Conservation (phyloP, 164 flowering plant species). For the Macadamia tetraphylla region DNA sequence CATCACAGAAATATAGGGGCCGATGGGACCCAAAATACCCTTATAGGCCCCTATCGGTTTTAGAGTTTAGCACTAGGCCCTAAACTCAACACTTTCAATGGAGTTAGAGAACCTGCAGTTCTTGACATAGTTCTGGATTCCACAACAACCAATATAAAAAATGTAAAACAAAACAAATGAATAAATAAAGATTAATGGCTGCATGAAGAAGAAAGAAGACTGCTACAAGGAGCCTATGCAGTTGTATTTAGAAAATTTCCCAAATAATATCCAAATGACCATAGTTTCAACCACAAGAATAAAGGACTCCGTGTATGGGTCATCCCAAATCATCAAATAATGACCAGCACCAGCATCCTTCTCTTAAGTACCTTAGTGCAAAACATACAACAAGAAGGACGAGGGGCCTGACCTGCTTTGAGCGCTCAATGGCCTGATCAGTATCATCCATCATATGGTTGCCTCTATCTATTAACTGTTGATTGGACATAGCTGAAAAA, state of each 20-base stretch:
- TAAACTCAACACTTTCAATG: neutral
- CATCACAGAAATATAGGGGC: no score
- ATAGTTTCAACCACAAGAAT: neutral
- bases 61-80: no score
- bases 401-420: constrained; percentile 51
- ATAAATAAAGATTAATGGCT: no score
- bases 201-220: no score
- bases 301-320: neutral
- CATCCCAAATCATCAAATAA: neutral
- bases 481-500: constrained; percentile 81
- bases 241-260: neutral
- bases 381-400: neutral
- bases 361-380: neutral
- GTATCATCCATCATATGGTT: constrained; percentile 86
- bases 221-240: no score
- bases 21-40: no score
- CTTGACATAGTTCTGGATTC: neutral
- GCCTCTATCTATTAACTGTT: constrained; percentile 72
- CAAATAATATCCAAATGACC: neutral
- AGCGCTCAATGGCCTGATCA: constrained; percentile 84
- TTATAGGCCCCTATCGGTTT: no score
- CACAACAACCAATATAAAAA: neutral
- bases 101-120: neutral
- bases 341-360: neutral
- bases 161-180: neutral